Percentiles rank a stretch among this genome's conserved stretches.
phyloP scores from a whole-genome alignment of 1,284 basidiomycete species.

The Rhizoctonia solani region DNA sequence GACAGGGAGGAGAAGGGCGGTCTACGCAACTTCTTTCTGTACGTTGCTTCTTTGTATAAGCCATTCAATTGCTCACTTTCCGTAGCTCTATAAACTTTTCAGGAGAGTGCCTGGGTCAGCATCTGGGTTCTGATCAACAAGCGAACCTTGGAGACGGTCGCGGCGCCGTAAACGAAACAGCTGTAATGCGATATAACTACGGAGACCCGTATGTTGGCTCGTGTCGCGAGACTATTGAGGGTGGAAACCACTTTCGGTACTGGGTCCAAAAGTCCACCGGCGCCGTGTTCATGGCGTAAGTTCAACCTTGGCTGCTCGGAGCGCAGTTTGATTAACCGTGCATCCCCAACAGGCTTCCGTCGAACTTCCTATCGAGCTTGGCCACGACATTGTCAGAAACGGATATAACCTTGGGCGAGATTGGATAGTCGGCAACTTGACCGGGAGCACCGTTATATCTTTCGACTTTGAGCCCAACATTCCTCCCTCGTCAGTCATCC shows the following conservation, averaged over 20 bases:
- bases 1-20: conserved; percentile 69
- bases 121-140: conserved; percentile 67
- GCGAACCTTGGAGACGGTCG: conserved; percentile 87
- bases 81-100: conserved; percentile 63
- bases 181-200: conserved; percentile 80
- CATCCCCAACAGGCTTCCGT: conserved; percentile 55
- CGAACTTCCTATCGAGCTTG: conserved; percentile 63
- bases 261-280: conserved; percentile 78
- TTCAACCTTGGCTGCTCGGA: background rate
- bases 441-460: conserved; percentile 44
- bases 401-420: conserved; percentile 65
- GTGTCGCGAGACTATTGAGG: conserved; percentile 82
- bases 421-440: conserved; percentile 80
- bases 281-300: conserved; percentile 78
- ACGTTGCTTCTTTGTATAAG: conserved; percentile 42
- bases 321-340: background rate
- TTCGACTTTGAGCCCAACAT: conserved; percentile 9
- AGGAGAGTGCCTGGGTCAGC: conserved; percentile 84
- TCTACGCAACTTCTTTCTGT: conserved; percentile 77
- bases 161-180: conserved; percentile 75
- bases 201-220: conserved; percentile 75
- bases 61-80: conserved; percentile 30
- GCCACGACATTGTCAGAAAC: conserved; percentile 61
- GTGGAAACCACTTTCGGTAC: conserved; percentile 90
- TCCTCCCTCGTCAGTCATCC: background rate